Percentiles rank a stretch among this genome's conserved stretches.
Conservation (phyloP, 441 rosid species). For the Euphorbia schlechtendalii region DNA sequence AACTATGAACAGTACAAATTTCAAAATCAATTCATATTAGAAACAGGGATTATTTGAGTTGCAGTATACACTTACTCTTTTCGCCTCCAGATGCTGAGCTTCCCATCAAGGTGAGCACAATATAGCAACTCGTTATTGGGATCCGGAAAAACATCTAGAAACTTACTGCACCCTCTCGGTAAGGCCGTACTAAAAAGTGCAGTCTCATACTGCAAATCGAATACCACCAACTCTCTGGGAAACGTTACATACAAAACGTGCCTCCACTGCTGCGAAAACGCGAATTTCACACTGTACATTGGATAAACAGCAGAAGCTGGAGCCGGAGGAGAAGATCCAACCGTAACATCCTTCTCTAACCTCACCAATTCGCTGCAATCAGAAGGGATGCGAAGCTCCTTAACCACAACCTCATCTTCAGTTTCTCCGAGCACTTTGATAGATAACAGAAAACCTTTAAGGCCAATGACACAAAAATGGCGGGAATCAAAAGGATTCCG, state of each 20-base stretch:
- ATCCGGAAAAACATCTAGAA: conserved; percentile 82
- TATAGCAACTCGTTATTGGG: conserved; percentile 67
- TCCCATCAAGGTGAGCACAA: conserved; percentile 87
- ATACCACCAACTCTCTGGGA: conserved; percentile 86
- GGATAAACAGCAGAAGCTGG: conserved; percentile 82
- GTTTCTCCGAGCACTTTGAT: conserved; percentile 58
- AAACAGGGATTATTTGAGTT: background rate
- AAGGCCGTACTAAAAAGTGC: conserved; percentile 51
- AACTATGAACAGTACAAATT: background rate
- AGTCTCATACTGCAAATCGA: conserved; percentile 80
- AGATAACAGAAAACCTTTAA: conserved; percentile 69
- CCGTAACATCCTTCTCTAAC: conserved; percentile 63
- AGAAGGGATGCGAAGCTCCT: conserved; percentile 51
- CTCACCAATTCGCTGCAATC: conserved; percentile 53
- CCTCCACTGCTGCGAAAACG: conserved; percentile 90
- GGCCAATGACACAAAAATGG: conserved; percentile 69
- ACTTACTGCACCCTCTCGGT: conserved; percentile 85
- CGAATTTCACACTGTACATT: conserved; percentile 52
- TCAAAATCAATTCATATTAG: background rate
- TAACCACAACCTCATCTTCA: conserved; percentile 52
- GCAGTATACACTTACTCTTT: conserved; percentile 55
- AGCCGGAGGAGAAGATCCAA: conserved; percentile 35
- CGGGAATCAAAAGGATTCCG: conserved; percentile 89
- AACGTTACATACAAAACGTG: conserved; percentile 70
- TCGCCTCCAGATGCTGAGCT: conserved; percentile 86